Evolutionary conservation across 139 green algal genomes (phyloP).

Genomic region (Nannochloris sp.): DNA sequence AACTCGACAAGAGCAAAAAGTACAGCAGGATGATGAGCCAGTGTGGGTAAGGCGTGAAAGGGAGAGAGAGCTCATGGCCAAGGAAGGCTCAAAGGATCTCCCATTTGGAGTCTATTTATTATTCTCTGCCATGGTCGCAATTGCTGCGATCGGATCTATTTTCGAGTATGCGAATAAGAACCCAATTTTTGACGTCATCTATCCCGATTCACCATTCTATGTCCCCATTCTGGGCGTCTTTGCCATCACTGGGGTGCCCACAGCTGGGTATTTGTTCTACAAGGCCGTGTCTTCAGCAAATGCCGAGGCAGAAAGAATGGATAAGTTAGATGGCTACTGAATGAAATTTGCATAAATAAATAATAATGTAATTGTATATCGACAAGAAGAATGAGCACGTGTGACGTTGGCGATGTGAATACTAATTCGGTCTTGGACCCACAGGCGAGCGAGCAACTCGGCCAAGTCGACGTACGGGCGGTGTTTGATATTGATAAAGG

Average conservation of each 20-base stretch:
- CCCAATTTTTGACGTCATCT: slow-evolving; percentile 46
- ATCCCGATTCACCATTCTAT: slow-evolving; percentile 56
- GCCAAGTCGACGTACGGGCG: too few species aligned
- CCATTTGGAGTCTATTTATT: slow-evolving; percentile 72
- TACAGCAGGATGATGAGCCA: slow-evolving; percentile 32
- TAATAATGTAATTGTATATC: not conserved
- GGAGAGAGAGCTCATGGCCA: slow-evolving; percentile 47
- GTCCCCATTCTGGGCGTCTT: slow-evolving; percentile 67
- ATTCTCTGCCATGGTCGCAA: slow-evolving; percentile 58
- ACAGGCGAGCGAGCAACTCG: too few species aligned
- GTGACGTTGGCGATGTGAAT: too few species aligned
- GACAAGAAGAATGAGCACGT: too few species aligned
- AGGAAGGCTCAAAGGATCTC: slow-evolving; percentile 31
- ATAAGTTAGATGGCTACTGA: slow-evolving; percentile 68
- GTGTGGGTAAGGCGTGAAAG: slow-evolving; percentile 70
- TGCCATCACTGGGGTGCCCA: slow-evolving; percentile 66
- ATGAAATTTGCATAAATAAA: not conserved
- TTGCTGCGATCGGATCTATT: slow-evolving; percentile 66
- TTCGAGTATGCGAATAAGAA: slow-evolving; percentile 52
- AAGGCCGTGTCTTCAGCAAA: slow-evolving; percentile 64
- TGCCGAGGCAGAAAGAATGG: slow-evolving; percentile 51
- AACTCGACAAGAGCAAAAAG: slow-evolving; percentile 1
- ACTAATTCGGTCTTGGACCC: too few species aligned
- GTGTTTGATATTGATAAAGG: too few species aligned
- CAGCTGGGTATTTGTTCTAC: slow-evolving; percentile 65